These are phyloP conservation scores for Austroboletus novae-zelandiae DNA, from an alignment of 1,284 basidiomycete genomes.

Conservation along the genomic window DNA sequence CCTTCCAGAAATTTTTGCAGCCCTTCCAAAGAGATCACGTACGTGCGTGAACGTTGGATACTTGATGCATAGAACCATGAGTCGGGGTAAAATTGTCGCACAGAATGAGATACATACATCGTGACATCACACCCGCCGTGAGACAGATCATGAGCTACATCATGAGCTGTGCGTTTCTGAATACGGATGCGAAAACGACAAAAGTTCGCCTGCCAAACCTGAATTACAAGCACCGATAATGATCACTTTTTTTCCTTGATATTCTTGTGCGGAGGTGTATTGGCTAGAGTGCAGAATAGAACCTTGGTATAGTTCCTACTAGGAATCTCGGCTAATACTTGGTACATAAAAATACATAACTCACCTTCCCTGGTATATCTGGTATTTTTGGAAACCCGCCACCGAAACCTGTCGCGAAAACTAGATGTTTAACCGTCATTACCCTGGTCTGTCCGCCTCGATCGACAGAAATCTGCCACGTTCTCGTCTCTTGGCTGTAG, in stretches of 20 bases:
- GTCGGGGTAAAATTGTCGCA: neutral
- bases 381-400: constrained; percentile 36
- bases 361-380: constrained; percentile 22
- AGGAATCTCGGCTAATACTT: neutral
- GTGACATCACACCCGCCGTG: constrained; percentile 20
- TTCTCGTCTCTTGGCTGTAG: constrained; percentile 29
- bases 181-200: neutral
- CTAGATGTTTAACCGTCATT: constrained; percentile 35
- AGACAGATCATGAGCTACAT: constrained; percentile 28
- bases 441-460: constrained; percentile 21
- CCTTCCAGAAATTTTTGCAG: constrained; percentile 11
- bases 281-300: constrained; percentile 37
- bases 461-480: constrained; percentile 35
- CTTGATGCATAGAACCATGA: neutral
- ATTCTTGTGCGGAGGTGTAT: constrained; percentile 32
- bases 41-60: constrained; percentile 29
- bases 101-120: constrained; percentile 13
- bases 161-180: constrained; percentile 20
- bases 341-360: neutral
- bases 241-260: constrained; percentile 25
- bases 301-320: constrained; percentile 23
- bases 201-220: constrained; percentile 19
- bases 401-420: constrained; percentile 40
- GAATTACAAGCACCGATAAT: constrained; percentile 27
- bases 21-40: constrained; percentile 21